Conservation (phyloP, 2,329 filamentous ascomycete genomes). For the Dactylella cylindrospora region DNA sequence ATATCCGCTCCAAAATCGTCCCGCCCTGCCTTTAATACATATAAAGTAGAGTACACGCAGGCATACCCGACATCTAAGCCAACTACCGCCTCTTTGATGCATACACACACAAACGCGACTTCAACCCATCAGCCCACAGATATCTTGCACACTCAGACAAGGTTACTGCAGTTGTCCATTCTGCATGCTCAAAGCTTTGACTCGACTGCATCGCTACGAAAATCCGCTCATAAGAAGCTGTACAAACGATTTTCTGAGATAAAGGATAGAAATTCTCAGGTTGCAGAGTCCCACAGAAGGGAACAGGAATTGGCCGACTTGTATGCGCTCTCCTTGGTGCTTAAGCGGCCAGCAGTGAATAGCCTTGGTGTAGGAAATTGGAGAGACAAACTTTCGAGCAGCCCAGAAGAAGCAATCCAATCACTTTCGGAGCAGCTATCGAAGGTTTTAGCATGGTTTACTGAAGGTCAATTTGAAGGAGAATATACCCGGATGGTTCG, state of each 20-base stretch:
- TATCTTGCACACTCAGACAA: conserved; percentile 23
- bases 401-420: conserved; percentile 39
- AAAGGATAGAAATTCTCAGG: conserved; percentile 12
- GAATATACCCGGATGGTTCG: conserved; percentile 34
- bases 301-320: conserved; percentile 34
- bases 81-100: conserved; percentile 20
- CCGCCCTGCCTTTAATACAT: conserved; percentile 29
- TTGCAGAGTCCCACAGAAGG: conserved; percentile 15
- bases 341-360: conserved; percentile 10
- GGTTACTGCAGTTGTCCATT: conserved; percentile 31
- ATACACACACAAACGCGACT: conserved; percentile 1
- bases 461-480: conserved; percentile 32
- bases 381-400: conserved; percentile 22
- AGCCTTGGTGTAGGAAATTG: conserved; percentile 2
- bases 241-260: conserved; percentile 21
- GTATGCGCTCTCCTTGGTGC: conserved; percentile 25
- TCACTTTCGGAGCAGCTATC: conserved; percentile 36
- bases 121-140: conserved; percentile 17
- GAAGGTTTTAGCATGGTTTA: conserved; percentile 36
- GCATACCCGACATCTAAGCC: conserved; percentile 17
- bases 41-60: conserved; percentile 28
- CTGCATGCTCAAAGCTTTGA: conserved; percentile 34
- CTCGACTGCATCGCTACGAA: conserved; percentile 19
- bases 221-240: conserved; percentile 18
- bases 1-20: conserved; percentile 8